Percentiles rank a stretch among this genome's conserved stretches.
Evolutionary conservation across 1,284 basidiomycete genomes (phyloP).

Genomic region (Trametes pubescens): DNA sequence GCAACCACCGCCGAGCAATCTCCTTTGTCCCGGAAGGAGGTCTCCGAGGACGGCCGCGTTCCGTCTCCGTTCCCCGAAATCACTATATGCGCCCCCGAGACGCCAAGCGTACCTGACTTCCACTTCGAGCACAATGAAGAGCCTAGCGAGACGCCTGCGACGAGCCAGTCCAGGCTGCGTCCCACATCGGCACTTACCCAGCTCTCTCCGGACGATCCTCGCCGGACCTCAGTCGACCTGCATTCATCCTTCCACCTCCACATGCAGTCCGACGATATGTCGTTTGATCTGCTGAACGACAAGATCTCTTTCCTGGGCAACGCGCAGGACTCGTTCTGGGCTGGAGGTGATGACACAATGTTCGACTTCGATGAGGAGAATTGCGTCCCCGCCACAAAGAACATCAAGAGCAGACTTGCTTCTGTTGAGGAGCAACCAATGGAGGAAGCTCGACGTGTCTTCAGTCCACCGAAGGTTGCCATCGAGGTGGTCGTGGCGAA

Average conservation of each 20-base stretch:
- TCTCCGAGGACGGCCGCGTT: conserved; percentile 11
- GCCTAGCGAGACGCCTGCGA: not conserved
- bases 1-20: conserved; percentile 4
- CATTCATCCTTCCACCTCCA: conserved; percentile 65
- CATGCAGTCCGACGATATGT: conserved; percentile 60
- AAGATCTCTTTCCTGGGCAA: conserved; percentile 62
- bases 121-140: conserved; percentile 16
- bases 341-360: conserved; percentile 35
- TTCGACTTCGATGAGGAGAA: conserved; percentile 33
- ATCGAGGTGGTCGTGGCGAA: conserved; percentile 1
- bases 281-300: conserved; percentile 71
- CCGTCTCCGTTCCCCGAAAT: conserved; percentile 35
- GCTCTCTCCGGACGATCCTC: conserved; percentile 42
- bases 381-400: conserved; percentile 11
- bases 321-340: conserved; percentile 45
- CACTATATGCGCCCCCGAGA: conserved; percentile 36
- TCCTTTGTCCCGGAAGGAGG: conserved; percentile 1
- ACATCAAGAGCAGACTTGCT: conserved; percentile 9
- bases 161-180: conserved; percentile 24
- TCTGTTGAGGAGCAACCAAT: not conserved
- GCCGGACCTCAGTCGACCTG: conserved; percentile 63
- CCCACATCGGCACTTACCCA: conserved; percentile 26
- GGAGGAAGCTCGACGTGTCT: conserved; percentile 5
- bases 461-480: conserved; percentile 16
- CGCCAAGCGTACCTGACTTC: conserved; percentile 22